A percentile compares a stretch with the other conserved stretches of the same genome.
Evolutionary conservation across 1,284 basidiomycete species (phyloP).

Genomic region (Phellopilus nigrolimitatus): DNA sequence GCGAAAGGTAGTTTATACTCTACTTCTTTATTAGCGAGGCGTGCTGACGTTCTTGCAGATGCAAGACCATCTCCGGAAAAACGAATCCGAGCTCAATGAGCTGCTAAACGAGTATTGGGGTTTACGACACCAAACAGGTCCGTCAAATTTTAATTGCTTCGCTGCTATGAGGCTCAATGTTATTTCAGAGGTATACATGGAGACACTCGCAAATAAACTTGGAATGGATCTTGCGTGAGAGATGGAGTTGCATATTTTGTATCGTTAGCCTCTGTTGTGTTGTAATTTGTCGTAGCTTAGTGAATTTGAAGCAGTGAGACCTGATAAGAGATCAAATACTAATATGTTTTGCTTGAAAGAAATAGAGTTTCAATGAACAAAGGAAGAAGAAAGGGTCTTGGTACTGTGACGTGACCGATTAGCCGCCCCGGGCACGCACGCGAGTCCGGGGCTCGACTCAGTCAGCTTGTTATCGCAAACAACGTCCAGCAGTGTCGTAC

Average conservation of each 20-base stretch:
- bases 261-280: background rate
- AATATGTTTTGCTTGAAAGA: too few relatives aligned
- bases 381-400: too few relatives aligned
- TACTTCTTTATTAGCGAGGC: background rate
- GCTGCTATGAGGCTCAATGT: conserved; percentile 10
- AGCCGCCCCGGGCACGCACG: too few relatives aligned
- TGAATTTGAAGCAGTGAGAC: too few relatives aligned
- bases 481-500: conserved; percentile 7
- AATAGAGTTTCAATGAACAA: too few relatives aligned
- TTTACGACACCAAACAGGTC: conserved; percentile 74
- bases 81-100: conserved; percentile 70
- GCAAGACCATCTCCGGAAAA: conserved; percentile 64
- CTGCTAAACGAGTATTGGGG: conserved; percentile 79
- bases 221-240: conserved; percentile 49
- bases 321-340: too few relatives aligned
- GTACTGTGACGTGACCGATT: too few relatives aligned
- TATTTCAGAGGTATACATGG: conserved; percentile 71
- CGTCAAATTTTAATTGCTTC: background rate
- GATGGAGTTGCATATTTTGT: background rate
- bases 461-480: too few relatives aligned
- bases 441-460: too few relatives aligned
- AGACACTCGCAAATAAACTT: conserved; percentile 65
- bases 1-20: conserved; percentile 42
- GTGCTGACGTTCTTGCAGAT: conserved; percentile 42
- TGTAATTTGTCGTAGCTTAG: too few relatives aligned